These are phyloP conservation scores for Hansenula sp. DNA, from an alignment of 1,139 yeast species.

Conservation along the genomic window DNA sequence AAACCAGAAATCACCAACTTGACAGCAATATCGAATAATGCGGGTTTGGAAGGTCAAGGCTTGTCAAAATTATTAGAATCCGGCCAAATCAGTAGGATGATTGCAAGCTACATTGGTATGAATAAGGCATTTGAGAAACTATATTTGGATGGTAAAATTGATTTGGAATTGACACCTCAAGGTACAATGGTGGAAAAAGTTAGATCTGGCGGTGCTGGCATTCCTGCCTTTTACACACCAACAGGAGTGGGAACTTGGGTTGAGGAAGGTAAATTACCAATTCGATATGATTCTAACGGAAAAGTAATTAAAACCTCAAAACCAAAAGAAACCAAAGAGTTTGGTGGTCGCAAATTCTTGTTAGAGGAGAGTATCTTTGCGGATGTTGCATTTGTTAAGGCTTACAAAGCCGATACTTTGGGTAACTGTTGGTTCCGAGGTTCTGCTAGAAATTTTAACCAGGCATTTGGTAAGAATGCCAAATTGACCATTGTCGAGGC, in stretches of 20 bases:
- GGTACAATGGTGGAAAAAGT: conserved; percentile 48
- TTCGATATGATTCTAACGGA: conserved; percentile 31
- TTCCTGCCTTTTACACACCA: conserved; percentile 47
- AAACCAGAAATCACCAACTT: conserved; percentile 32
- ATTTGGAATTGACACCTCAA: conserved; percentile 45
- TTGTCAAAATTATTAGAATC: conserved; percentile 36
- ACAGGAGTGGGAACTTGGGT: conserved; percentile 52
- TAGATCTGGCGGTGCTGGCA: conserved; percentile 49
- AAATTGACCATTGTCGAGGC: conserved; percentile 47
- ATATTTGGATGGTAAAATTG: conserved; percentile 41
- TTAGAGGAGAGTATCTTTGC: conserved; percentile 41
- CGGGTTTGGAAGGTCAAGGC: conserved; percentile 46
- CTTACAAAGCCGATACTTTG: conserved; percentile 41
- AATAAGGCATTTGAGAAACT: conserved; percentile 39
- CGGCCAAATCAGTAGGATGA: conserved; percentile 44
- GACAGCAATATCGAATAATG: conserved; percentile 47
- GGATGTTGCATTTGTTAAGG: conserved; percentile 45
- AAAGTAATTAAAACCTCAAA: conserved; percentile 32
- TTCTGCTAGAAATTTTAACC: conserved; percentile 44
- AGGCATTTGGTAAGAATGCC: conserved; percentile 43
- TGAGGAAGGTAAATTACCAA: conserved; percentile 45
- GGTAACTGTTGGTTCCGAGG: conserved; percentile 48
- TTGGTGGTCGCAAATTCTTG: conserved; percentile 39
- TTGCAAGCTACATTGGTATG: conserved; percentile 45
- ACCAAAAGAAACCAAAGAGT: conserved; percentile 40